phyloP scores from a whole-genome alignment of 176 grass and related monocot species.

The Chloris gayana region DNA sequence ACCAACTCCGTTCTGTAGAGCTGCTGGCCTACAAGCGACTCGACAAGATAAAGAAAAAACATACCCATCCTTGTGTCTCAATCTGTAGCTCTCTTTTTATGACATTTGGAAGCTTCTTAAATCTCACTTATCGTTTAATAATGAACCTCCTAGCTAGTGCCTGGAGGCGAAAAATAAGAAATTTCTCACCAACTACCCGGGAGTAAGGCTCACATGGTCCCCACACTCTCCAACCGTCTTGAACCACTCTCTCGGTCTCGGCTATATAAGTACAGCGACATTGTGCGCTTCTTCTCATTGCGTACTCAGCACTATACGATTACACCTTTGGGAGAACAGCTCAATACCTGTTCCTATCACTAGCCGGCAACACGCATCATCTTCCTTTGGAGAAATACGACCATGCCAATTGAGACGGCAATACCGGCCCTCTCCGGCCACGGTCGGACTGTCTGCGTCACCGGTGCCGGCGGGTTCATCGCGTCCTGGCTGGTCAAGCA shows the following conservation, averaged over 20 bases:
- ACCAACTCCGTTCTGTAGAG: neutral
- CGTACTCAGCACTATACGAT: neutral
- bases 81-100: neutral
- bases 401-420: conserved; percentile 28
- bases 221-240: conserved; percentile 12
- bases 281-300: neutral
- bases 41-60: neutral
- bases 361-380: neutral
- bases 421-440: conserved; percentile 32
- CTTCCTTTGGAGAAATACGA: neutral
- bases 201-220: neutral
- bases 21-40: neutral
- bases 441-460: conserved; percentile 72
- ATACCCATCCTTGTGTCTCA: neutral
- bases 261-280: conserved; percentile 32
- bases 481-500: conserved; percentile 94
- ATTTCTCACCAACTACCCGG: conserved; percentile 35
- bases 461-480: conserved; percentile 93
- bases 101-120: neutral
- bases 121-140: neutral
- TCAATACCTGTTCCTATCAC: neutral
- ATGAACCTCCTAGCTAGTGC: neutral
- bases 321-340: neutral
- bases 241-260: conserved; percentile 19
- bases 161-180: neutral